Percentiles rank a stretch among this genome's conserved stretches.
Evolutionary conservation across 495 filamentous ascomycete genomes (phyloP).

Genomic region (Tetracladium setigerum): DNA sequence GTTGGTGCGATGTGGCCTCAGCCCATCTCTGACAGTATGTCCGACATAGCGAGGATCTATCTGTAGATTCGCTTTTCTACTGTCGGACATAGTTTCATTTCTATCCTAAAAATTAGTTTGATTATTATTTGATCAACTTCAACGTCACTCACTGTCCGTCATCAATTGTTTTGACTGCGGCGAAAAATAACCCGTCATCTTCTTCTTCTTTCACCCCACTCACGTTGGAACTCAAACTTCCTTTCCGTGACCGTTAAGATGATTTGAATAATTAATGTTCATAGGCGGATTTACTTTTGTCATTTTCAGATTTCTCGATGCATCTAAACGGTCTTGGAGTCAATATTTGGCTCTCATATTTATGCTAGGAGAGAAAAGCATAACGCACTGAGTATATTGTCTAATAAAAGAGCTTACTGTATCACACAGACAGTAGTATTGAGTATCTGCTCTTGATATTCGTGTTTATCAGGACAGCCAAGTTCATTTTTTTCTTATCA

Average conservation of each 20-base stretch:
- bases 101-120: not conserved
- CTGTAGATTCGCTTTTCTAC: not conserved
- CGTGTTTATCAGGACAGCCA: not conserved
- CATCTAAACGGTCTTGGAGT: not conserved
- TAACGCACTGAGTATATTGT: not conserved
- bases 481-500: too few relatives aligned
- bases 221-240: not conserved
- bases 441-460: not conserved
- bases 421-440: not conserved
- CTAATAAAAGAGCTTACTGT: not conserved
- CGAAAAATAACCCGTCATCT: not conserved
- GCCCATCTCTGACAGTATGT: conserved; percentile 2
- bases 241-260: not conserved
- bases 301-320: conserved; percentile 2
- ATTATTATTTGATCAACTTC: not conserved
- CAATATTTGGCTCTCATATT: not conserved
- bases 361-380: not conserved
- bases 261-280: not conserved
- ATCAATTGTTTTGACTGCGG: too few relatives aligned
- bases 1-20: conserved; percentile 1
- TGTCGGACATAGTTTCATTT: not conserved
- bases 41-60: not conserved
- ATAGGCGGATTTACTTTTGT: not conserved
- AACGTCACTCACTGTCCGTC: too few relatives aligned
- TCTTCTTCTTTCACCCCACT: not conserved